Evolutionary conservation across 129 eudicot species (phyloP).

Genomic region (Saposhnikovia divaricata): DNA sequence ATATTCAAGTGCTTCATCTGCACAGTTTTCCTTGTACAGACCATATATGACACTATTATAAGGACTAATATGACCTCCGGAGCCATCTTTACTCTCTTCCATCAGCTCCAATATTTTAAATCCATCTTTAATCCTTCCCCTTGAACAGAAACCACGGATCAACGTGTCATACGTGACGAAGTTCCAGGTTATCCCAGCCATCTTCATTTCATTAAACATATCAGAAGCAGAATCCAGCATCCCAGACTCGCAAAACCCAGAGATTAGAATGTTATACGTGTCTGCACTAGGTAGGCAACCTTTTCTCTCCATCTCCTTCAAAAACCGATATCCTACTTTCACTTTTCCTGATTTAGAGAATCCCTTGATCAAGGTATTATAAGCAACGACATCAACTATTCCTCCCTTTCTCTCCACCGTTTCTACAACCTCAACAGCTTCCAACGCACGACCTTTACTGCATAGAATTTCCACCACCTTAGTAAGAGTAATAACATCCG

Average conservation of each 20-base stretch:
- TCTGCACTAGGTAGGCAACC: slow-evolving; percentile 69
- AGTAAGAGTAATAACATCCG: slow-evolving; percentile 62
- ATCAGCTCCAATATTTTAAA: slow-evolving; percentile 51
- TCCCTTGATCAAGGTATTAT: slow-evolving; percentile 69
- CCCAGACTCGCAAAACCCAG: slow-evolving; percentile 56
- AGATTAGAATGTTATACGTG: slow-evolving; percentile 58
- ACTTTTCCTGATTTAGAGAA: slow-evolving; percentile 59
- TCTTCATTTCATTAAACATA: slow-evolving; percentile 48
- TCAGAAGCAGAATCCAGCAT: slow-evolving; percentile 48
- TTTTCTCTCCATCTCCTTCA: slow-evolving; percentile 81
- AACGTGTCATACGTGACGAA: slow-evolving; percentile 53
- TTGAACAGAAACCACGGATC: slow-evolving; percentile 58
- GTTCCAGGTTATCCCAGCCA: slow-evolving; percentile 27
- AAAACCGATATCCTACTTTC: slow-evolving; percentile 39
- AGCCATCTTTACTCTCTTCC: slow-evolving; percentile 42
- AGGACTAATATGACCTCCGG: slow-evolving; percentile 37
- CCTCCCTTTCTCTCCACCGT: slow-evolving; percentile 70
- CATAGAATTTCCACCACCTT: slow-evolving; percentile 56
- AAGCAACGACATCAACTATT: slow-evolving; percentile 60
- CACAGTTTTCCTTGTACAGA: slow-evolving; percentile 34
- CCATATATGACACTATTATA: slow-evolving; percentile 68
- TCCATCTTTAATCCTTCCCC: slow-evolving; percentile 62
- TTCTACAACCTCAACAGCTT: slow-evolving; percentile 69
- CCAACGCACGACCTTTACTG: slow-evolving; percentile 44
- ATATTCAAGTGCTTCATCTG: slow-evolving; percentile 44